These are phyloP conservation scores for Trichoderma erinaceum DNA, from an alignment of 495 filamentous ascomycete species.

Conservation along the genomic window DNA sequence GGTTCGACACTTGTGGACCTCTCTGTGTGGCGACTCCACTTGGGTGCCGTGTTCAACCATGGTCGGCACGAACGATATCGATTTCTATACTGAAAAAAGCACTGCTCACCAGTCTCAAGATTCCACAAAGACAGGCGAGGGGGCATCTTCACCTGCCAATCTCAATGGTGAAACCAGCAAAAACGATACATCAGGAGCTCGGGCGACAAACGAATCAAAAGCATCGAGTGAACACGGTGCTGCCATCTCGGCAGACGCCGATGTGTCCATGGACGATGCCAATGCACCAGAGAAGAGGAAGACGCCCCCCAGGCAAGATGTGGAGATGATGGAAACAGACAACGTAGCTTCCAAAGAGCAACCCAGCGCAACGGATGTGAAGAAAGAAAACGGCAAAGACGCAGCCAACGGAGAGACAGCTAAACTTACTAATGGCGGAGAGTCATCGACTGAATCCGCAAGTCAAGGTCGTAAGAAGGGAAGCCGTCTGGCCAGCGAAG, in stretches of 20 bases:
- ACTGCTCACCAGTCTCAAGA: conserved; percentile 25
- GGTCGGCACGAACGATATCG: conserved; percentile 48
- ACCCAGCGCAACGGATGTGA: background rate
- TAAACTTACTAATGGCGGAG: background rate
- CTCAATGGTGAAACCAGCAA: background rate
- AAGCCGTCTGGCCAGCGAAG: conserved; percentile 1
- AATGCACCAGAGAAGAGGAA: conserved; percentile 17
- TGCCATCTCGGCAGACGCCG: conserved; percentile 14
- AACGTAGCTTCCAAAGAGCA: conserved; percentile 3
- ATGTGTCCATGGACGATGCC: conserved; percentile 24
- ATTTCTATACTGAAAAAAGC: conserved; percentile 40
- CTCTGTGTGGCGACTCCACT: conserved; percentile 69
- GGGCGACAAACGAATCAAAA: background rate
- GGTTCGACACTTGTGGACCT: conserved; percentile 69
- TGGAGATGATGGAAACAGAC: background rate
- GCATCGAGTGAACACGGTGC: conserved; percentile 16
- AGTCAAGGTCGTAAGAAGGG: conserved; percentile 4
- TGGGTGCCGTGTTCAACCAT: conserved; percentile 70
- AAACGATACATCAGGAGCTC: background rate
- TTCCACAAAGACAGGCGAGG: conserved; percentile 12
- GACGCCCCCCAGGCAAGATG: conserved; percentile 11
- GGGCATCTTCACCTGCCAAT: conserved; percentile 10
- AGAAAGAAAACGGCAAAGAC: background rate
- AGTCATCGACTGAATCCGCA: background rate
- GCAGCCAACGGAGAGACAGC: conserved; percentile 15